Conservation (phyloP, 805 yeast genomes). For the Ogataea populi-albae region DNA sequence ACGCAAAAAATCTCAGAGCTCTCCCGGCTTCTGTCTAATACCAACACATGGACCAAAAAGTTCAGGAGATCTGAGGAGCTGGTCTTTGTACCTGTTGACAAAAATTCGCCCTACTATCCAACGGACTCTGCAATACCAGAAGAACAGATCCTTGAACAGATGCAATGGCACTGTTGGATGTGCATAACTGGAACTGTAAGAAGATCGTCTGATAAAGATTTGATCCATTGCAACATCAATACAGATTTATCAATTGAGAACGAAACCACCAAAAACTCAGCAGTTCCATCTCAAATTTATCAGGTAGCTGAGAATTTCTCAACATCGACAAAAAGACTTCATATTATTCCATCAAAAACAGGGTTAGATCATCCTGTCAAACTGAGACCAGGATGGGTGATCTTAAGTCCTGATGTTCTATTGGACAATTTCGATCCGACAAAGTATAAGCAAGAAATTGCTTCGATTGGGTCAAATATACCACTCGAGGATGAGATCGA, state of each 20-base stretch:
- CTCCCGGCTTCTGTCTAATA: conserved; percentile 43
- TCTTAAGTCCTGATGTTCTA: conserved; percentile 79
- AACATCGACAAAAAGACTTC: conserved; percentile 75
- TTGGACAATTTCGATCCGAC: conserved; percentile 62
- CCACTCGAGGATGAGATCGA: conserved; percentile 76
- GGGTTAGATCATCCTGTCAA: conserved; percentile 63
- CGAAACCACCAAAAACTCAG: conserved; percentile 36
- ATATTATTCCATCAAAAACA: conserved; percentile 73
- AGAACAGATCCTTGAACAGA: conserved; percentile 56
- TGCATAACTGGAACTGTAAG: conserved; percentile 93
- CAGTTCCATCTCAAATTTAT: conserved; percentile 76
- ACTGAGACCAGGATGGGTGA: conserved; percentile 86
- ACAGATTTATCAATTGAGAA: conserved; percentile 80
- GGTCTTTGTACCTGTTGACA: conserved; percentile 72
- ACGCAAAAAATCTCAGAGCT: conserved; percentile 66
- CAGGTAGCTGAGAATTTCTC: conserved; percentile 86
- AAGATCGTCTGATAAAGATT: conserved; percentile 75
- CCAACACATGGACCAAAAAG: conserved; percentile 46
- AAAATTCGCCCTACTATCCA: conserved; percentile 64
- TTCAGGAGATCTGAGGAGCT: conserved; percentile 89
- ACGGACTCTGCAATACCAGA: conserved; percentile 42
- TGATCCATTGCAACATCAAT: conserved; percentile 89
- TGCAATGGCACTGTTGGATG: conserved; percentile 98
- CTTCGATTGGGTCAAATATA: conserved; percentile 48
- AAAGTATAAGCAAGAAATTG: conserved; percentile 43